A percentile compares a stretch with the other conserved stretches of the same genome.
Evolutionary conservation across 495 filamentous ascomycete genomes (phyloP).

Genomic region (Hypoxylon subgilvum): DNA sequence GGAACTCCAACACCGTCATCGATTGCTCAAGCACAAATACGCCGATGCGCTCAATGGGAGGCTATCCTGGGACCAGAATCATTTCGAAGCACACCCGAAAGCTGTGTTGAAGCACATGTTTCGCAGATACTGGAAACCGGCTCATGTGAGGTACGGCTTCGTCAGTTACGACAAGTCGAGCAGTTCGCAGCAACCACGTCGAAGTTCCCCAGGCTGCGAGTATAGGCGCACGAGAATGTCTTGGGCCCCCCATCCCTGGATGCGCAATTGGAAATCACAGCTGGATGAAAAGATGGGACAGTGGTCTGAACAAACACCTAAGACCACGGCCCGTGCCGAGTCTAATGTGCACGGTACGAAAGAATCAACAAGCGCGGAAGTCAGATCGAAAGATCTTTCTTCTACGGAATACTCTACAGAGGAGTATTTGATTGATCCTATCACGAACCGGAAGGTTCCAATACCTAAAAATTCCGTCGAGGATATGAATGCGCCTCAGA

Average conservation of each 20-base stretch:
- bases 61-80: slow-evolving; percentile 48
- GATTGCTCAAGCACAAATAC: slow-evolving; percentile 49
- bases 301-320: background rate
- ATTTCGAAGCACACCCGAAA: slow-evolving; percentile 37
- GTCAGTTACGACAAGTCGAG: slow-evolving; percentile 16
- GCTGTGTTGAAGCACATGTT: slow-evolving; percentile 43
- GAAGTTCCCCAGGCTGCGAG: slow-evolving; percentile 1
- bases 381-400: background rate
- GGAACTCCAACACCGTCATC: slow-evolving; percentile 49
- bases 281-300: slow-evolving; percentile 11
- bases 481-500: background rate
- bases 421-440: slow-evolving; percentile 64
- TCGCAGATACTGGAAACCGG: slow-evolving; percentile 44
- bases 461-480: background rate
- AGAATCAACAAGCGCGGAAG: background rate
- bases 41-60: slow-evolving; percentile 44
- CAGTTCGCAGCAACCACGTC: slow-evolving; percentile 4
- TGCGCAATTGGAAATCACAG: slow-evolving; percentile 13
- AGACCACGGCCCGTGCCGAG: background rate
- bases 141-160: slow-evolving; percentile 6
- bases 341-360: background rate
- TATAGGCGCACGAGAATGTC: background rate
- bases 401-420: slow-evolving; percentile 1
- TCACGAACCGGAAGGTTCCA: slow-evolving; percentile 63
- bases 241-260: slow-evolving; percentile 1